Conservation (phyloP, 257 asterid genomes). For the Fraxinus pennsylvanica region DNA sequence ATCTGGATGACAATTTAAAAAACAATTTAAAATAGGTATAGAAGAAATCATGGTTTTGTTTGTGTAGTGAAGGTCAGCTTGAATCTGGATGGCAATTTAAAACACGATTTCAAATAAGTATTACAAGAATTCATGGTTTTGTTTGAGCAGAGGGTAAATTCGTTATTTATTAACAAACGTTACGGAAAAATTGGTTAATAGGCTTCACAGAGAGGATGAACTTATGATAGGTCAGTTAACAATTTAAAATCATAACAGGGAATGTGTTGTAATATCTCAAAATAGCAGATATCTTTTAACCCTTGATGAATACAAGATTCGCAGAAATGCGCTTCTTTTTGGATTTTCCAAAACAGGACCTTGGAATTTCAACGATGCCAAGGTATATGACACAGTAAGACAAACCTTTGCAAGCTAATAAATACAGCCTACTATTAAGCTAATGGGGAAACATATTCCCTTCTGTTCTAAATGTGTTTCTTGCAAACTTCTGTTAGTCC, state of each 20-base stretch:
- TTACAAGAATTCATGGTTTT: neutral
- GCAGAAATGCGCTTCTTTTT: neutral
- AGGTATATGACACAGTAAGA: constrained; percentile 5
- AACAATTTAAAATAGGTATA: constrained; percentile 9
- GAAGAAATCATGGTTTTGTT: neutral
- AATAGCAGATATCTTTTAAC: constrained; percentile 4
- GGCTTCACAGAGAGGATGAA: constrained; percentile 11
- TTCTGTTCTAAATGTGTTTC: neutral
- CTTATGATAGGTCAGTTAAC: neutral
- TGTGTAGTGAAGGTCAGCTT: constrained; percentile 66
- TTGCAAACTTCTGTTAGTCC: neutral
- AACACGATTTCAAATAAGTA: constrained; percentile 8
- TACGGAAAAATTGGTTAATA: neutral
- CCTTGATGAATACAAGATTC: neutral
- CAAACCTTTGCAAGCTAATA: neutral
- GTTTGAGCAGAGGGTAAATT: neutral
- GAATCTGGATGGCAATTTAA: constrained; percentile 50
- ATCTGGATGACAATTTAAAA: constrained; percentile 47
- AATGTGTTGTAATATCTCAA: too few relatives aligned
- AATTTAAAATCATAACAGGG: neutral
- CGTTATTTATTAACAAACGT: neutral
- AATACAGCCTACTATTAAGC: neutral
- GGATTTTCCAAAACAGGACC: constrained; percentile 1
- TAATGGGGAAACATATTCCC: neutral
- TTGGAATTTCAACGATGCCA: neutral